Evolutionary conservation across 345 rosid species (phyloP), one percentile per base, ranked within the genome.

Genomic region (Acer campestre): DNA sequence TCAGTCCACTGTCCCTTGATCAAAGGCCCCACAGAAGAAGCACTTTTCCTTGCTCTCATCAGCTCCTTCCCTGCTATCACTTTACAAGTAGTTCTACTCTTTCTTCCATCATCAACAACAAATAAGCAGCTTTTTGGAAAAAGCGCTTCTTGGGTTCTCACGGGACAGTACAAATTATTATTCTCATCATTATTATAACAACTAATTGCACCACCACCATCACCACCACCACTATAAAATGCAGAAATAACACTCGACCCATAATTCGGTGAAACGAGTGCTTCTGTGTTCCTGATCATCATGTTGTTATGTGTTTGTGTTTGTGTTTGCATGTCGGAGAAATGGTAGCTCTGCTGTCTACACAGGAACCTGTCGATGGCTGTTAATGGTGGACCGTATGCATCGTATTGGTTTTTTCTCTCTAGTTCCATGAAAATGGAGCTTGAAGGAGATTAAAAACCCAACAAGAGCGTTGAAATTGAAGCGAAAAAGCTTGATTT

Each of bases 1-100:
- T 88, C 88, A 1, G 94, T 92, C 98, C 99, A 95, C 78, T 93
- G 98, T n/a, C 99, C 99, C 82, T 95, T 94, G 87, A 95, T 91
- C 85, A 94, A 83, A 73, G 63, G 63, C n/a, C 80, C 82, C 53
- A 77, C 75, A 63, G 83, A 75, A 42, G 46, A 42, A 61, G 85
- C 25, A 17, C 76, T 79, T 78, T 87, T 95, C 80, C 84, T 89
- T 20, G 11, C 46, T 42, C 11, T 42, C 11, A 42, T 7, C 7
- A 35, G 38, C 38, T 31, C 5, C 74, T 63, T 76, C 83, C 88
- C 2, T 0, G 22, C 83, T 85, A 88, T 64, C 70, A 79, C 49
- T 46, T 46, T 10, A 46, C 46, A 46, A 46, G 49, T 46, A 42
- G 46, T 42, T 10, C 12, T 35, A 68, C 73, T 75, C 76, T 80